Conservation (phyloP, 768 basidiomycete genomes). For the Collybia mongolica region DNA sequence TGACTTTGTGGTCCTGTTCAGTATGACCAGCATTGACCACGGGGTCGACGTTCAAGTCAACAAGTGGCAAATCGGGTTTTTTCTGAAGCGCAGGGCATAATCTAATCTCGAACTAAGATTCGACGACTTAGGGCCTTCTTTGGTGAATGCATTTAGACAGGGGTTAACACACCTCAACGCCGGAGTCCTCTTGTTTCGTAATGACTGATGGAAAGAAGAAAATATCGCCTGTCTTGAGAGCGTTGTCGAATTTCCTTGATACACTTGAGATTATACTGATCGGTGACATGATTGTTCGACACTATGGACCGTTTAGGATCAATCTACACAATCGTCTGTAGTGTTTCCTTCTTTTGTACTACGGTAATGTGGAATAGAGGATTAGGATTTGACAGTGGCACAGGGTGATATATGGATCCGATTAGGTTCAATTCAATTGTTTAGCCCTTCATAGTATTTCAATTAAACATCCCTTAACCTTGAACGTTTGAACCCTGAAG, state of each 20-base stretch:
- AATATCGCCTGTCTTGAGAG: constrained; percentile 62
- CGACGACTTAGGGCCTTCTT: no score
- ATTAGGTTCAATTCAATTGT: no score
- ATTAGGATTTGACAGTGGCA: no score
- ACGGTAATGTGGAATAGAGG: no score
- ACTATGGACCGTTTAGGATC: no score
- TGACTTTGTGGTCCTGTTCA: constrained; percentile 22
- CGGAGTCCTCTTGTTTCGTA: constrained; percentile 56
- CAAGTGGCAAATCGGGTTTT: constrained; percentile 59
- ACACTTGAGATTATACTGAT: constrained; percentile 56
- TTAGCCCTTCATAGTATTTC: neutral
- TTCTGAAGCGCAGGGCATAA: constrained; percentile 83
- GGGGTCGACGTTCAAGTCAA: constrained; percentile 30
- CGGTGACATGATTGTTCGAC: constrained; percentile 26
- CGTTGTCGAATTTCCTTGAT: constrained; percentile 54
- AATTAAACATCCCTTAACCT: neutral
- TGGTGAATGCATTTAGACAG: neutral
- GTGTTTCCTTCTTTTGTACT: no score
- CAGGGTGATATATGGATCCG: no score
- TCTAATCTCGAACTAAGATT: constrained; percentile 76
- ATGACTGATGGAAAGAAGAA: constrained; percentile 78
- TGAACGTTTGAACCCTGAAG: neutral
- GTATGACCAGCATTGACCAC: constrained; percentile 21
- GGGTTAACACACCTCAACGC: constrained; percentile 51
- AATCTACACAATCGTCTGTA: no score